Percentiles rank a stretch among this genome's conserved stretches.
These are phyloP conservation scores for Xylariaceae sp. DNA, from an alignment of 2,329 filamentous ascomycete genomes.

Conservation along the genomic window DNA sequence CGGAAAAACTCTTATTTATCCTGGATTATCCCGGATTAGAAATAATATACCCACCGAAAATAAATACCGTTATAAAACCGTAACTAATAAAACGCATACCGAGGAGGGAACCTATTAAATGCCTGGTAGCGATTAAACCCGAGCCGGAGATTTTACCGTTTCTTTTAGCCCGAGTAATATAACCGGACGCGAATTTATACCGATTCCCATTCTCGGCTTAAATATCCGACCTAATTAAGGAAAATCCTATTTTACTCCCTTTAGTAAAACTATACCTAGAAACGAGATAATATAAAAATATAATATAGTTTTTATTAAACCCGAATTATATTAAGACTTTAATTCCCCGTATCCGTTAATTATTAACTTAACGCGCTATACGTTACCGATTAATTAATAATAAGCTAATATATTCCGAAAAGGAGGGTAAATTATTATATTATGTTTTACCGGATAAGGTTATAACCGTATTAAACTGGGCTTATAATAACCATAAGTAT, in stretches of 20 bases:
- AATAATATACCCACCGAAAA: background rate
- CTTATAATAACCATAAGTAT: too few species aligned
- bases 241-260: too few species aligned
- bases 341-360: background rate
- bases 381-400: background rate
- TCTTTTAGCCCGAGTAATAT: too few species aligned
- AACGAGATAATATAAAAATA: background rate
- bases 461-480: too few species aligned
- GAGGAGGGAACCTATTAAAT: background rate
- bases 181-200: background rate
- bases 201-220: too few species aligned
- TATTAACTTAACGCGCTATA: background rate
- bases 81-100: background rate
- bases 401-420: too few species aligned
- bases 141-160: background rate
- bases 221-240: too few species aligned
- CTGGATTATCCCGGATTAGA: background rate
- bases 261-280: background rate
- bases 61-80: too few species aligned
- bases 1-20: too few species aligned
- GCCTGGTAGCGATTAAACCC: background rate
- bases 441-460: too few species aligned
- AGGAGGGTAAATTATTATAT: too few species aligned
- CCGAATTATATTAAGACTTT: background rate
- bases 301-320: background rate